phyloP scores from a whole-genome alignment of 192 early-diverging fungal genomes.

The Linnemannia hyalina region DNA sequence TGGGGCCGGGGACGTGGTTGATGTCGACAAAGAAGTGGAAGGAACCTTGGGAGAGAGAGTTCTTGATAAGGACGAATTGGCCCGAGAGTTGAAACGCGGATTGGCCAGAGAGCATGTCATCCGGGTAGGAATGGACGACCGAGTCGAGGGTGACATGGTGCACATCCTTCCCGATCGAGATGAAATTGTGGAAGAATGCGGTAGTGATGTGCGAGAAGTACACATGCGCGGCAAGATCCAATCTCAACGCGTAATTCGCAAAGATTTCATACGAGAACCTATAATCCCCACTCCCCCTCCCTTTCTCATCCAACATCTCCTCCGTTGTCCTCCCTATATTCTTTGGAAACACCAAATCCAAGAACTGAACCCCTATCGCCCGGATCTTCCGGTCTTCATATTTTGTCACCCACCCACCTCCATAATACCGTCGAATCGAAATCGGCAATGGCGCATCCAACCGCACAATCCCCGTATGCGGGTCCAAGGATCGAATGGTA shows the following conservation, averaged over 20 bases:
- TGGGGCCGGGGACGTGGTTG: slow-evolving; percentile 59
- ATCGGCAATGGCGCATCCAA: slow-evolving; percentile 60
- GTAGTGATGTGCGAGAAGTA: slow-evolving; percentile 54
- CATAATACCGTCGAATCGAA: slow-evolving; percentile 48
- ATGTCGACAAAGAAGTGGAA: slow-evolving; percentile 62
- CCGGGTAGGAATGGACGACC: slow-evolving; percentile 44
- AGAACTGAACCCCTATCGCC: slow-evolving; percentile 50
- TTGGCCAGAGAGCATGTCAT: slow-evolving; percentile 58
- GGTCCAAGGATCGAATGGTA: slow-evolving; percentile 42
- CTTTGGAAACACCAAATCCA: slow-evolving; percentile 49
- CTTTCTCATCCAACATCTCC: slow-evolving; percentile 53
- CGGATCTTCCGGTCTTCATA: slow-evolving; percentile 51
- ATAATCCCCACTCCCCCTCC: slow-evolving; percentile 58
- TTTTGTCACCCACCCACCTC: slow-evolving; percentile 57
- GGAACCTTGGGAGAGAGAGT: slow-evolving; percentile 55
- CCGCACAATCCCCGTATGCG: slow-evolving; percentile 30
- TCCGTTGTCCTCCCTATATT: slow-evolving; percentile 49
- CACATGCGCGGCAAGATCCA: slow-evolving; percentile 55
- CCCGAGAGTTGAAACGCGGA: slow-evolving; percentile 65
- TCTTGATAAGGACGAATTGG: slow-evolving; percentile 55
- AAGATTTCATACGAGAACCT: slow-evolving; percentile 62
- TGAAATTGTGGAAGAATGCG: slow-evolving; percentile 62
- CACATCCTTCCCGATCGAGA: slow-evolving; percentile 38
- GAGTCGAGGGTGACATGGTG: slow-evolving; percentile 56
- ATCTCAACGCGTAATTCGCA: slow-evolving; percentile 53